A percentile compares a stretch with the other conserved stretches of the same genome.
Conservation (phyloP, 352 stramenopile genomes). For the Phytophthora vignae region DNA sequence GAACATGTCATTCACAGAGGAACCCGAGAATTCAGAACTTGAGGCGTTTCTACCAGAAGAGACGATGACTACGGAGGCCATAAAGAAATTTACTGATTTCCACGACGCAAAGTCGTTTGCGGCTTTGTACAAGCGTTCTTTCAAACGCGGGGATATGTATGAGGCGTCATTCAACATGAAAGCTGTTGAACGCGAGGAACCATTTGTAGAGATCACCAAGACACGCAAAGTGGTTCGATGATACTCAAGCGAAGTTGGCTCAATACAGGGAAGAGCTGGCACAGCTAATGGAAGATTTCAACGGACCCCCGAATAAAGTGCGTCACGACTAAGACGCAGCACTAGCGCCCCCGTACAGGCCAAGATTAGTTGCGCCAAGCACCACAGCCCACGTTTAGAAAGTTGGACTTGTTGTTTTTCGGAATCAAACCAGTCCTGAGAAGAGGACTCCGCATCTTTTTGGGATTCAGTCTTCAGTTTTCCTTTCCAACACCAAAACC, state of each 20-base stretch:
- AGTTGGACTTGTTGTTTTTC: too few species aligned
- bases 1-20: constrained; percentile 15
- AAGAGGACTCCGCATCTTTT: too few species aligned
- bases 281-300: not conserved
- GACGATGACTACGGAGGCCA: constrained; percentile 1
- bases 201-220: not conserved
- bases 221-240: not conserved
- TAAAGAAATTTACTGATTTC: not conserved
- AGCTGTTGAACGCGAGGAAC: not conserved
- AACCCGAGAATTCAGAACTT: constrained; percentile 1
- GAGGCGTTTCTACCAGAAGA: constrained; percentile 14
- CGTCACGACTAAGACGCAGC: too few species aligned
- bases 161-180: not conserved
- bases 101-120: not conserved
- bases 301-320: too few species aligned
- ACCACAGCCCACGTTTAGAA: too few species aligned
- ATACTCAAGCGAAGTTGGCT: not conserved
- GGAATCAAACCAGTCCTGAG: too few species aligned
- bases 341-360: too few species aligned
- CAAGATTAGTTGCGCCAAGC: too few species aligned
- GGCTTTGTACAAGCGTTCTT: not conserved
- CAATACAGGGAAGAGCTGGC: not conserved
- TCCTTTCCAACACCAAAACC: too few species aligned
- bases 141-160: not conserved
- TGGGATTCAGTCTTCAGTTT: too few species aligned